Evolutionary conservation across 805 yeast species (phyloP).

Genomic region (Ogataea pilisensis): DNA sequence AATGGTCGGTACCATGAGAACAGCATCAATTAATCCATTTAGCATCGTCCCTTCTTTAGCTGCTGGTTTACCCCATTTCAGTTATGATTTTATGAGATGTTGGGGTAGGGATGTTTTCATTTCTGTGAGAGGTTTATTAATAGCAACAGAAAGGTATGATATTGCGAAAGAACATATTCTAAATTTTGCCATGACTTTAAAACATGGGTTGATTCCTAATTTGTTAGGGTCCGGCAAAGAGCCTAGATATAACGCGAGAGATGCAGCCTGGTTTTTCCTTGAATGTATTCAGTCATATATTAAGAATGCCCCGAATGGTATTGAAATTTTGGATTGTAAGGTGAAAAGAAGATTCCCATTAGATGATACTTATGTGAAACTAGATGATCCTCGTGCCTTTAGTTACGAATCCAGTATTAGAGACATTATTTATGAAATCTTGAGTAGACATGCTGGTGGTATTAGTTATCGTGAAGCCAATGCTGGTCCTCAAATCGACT

Average conservation of each 20-base stretch:
- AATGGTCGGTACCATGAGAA: slow-evolving; percentile 71
- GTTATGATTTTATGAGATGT: slow-evolving; percentile 88
- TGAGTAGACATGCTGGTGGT: slow-evolving; percentile 86
- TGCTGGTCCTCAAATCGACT: slow-evolving; percentile 84
- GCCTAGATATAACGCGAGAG: slow-evolving; percentile 94
- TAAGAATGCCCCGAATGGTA: slow-evolving; percentile 63
- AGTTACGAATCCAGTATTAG: slow-evolving; percentile 62
- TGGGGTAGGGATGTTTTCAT: slow-evolving; percentile 98
- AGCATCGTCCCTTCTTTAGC: slow-evolving; percentile 72
- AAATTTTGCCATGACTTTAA: slow-evolving; percentile 84
- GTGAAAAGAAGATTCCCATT: slow-evolving; percentile 77
- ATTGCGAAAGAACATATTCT: slow-evolving; percentile 80
- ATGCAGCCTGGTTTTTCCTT: slow-evolving; percentile 93
- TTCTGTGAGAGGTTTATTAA: slow-evolving; percentile 73
- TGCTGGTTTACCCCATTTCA: slow-evolving; percentile 95
- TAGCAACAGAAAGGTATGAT: slow-evolving; percentile 72
- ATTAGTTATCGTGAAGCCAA: slow-evolving; percentile 89
- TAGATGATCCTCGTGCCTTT: slow-evolving; percentile 72
- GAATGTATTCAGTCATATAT: slow-evolving; percentile 87
- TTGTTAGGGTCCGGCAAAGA: slow-evolving; percentile 87
- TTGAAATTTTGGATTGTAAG: slow-evolving; percentile 57
- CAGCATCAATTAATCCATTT: slow-evolving; percentile 71
- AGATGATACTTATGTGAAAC: slow-evolving; percentile 73
- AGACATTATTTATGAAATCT: slow-evolving; percentile 78
- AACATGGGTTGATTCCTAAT: slow-evolving; percentile 94